phyloP scores from a whole-genome alignment of 192 early-diverging fungal genomes.

The Neocallimastix lanati region DNA sequence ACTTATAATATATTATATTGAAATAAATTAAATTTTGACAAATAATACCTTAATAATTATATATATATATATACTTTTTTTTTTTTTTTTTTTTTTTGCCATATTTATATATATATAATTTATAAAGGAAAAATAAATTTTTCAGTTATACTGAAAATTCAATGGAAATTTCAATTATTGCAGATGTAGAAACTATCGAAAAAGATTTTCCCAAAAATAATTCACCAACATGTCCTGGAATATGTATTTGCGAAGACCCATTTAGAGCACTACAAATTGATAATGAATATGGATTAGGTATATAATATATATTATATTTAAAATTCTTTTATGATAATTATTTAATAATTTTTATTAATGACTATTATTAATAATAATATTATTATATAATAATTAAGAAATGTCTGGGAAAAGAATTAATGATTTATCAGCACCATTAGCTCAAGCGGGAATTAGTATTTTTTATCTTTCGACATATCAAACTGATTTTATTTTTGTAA shows the following conservation, averaged over 20 bases:
- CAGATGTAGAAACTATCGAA: slow-evolving; percentile 28
- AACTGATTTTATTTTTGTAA: slow-evolving; percentile 51
- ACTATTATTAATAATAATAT: too few species aligned
- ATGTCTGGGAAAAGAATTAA: slow-evolving; percentile 40
- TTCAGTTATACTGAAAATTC: slow-evolving; percentile 52
- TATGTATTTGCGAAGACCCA: slow-evolving; percentile 28
- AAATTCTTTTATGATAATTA: background rate
- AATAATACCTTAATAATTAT: too few species aligned
- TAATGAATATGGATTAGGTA: slow-evolving; percentile 27
- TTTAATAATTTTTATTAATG: background rate
- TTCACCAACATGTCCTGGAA: slow-evolving; percentile 11
- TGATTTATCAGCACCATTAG: slow-evolving; percentile 30
- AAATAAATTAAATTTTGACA: too few species aligned
- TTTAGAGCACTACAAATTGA: slow-evolving; percentile 51
- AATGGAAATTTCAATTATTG: slow-evolving; percentile 44
- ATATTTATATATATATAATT: too few species aligned
- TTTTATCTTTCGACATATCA: slow-evolving; percentile 60
- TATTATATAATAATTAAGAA: slow-evolving; percentile 17
- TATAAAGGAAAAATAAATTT: slow-evolving; percentile 13
- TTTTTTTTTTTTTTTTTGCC: too few species aligned
- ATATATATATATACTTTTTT: too few species aligned
- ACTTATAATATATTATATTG: too few species aligned
- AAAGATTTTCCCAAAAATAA: slow-evolving; percentile 22
- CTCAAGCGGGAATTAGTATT: slow-evolving; percentile 42
- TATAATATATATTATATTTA: too few species aligned